phyloP scores from a whole-genome alignment of 192 early-diverging fungal genomes.

The Dimargaris cristalligena region DNA sequence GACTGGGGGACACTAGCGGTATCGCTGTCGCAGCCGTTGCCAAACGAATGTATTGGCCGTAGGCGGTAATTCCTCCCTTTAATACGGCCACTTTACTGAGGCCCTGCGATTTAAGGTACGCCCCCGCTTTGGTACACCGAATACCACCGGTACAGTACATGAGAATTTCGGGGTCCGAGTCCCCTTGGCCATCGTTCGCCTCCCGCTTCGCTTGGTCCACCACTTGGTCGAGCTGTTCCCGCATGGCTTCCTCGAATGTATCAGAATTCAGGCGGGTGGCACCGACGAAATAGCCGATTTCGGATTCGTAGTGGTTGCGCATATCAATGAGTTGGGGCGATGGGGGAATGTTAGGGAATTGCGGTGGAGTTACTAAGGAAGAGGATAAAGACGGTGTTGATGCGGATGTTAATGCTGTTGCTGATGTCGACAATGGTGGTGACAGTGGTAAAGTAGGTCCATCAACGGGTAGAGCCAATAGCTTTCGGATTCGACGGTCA shows the following conservation, averaged over 20 bases:
- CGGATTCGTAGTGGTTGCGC: constrained; percentile 60
- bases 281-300: constrained; percentile 53
- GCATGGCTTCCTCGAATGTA: constrained; percentile 53
- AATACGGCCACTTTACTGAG: constrained; percentile 49
- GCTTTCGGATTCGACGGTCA: constrained; percentile 29
- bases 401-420: too few relatives aligned
- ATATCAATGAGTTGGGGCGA: constrained; percentile 41
- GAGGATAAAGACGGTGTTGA: too few relatives aligned
- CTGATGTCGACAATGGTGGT: too few relatives aligned
- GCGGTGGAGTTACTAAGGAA: constrained; percentile 15
- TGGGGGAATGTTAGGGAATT: constrained; percentile 14
- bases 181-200: too few relatives aligned
- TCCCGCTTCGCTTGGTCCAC: constrained; percentile 35
- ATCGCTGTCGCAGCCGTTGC: too few relatives aligned
- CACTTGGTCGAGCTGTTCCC: constrained; percentile 34
- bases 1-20: too few relatives aligned
- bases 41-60: constrained; percentile 39
- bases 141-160: constrained; percentile 85
- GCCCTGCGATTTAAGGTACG: constrained; percentile 44
- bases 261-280: constrained; percentile 51
- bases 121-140: constrained; percentile 63
- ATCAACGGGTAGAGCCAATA: too few relatives aligned
- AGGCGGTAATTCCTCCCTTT: constrained; percentile 58
- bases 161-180: too few relatives aligned
- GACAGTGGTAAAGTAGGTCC: too few relatives aligned